Percentiles rank a stretch among this genome's conserved stretches.
These are phyloP conservation scores for Oryza brachyantha DNA, from an alignment of 176 grass and related monocot genomes.

Conservation along the genomic window DNA sequence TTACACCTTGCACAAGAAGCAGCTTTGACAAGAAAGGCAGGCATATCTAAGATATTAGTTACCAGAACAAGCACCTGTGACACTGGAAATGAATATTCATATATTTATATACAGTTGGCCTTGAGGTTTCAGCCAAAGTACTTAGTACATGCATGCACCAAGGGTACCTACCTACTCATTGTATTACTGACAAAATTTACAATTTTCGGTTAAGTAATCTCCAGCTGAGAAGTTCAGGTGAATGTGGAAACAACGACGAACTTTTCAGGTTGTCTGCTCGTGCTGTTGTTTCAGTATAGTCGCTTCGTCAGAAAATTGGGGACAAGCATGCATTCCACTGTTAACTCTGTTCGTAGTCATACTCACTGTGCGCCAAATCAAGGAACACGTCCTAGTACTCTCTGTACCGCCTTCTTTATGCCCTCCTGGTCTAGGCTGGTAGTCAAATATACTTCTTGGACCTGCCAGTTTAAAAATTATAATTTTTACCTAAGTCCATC, in stretches of 20 bases:
- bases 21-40: background rate
- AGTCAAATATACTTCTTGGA: constrained; percentile 94
- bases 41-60: background rate
- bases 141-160: background rate
- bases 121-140: background rate
- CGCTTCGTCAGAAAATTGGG: constrained; percentile 26
- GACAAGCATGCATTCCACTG: background rate
- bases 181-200: background rate
- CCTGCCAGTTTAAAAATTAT: constrained; percentile 38
- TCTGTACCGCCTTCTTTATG: constrained; percentile 84
- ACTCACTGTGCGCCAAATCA: constrained; percentile 21
- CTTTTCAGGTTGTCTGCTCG: background rate
- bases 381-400: constrained; percentile 78
- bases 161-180: background rate
- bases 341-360: background rate
- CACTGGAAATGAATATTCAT: background rate
- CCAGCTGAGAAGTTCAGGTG: background rate
- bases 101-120: constrained; percentile 21
- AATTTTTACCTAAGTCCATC: background rate
- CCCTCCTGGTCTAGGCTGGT: constrained; percentile 82
- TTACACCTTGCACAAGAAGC: background rate
- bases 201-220: background rate
- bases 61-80: background rate
- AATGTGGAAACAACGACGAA: background rate
- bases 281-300: background rate